A percentile compares a stretch with the other conserved stretches of the same genome.
Evolutionary conservation across 208 protist genomes (phyloP).

Genomic region (Trichomonas gallinae): DNA sequence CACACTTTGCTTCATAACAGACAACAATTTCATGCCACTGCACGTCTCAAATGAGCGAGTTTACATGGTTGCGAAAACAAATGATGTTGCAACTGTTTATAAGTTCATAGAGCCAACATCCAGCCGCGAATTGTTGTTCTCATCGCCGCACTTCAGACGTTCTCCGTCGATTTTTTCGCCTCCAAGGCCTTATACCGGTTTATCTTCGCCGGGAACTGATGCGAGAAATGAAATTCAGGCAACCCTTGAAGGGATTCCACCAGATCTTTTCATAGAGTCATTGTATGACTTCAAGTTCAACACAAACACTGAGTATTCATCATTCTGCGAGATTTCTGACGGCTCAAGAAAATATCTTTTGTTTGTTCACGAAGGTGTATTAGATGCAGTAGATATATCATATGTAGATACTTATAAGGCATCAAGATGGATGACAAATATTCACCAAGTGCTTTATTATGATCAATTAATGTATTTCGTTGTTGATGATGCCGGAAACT

Average conservation of each 20-base stretch:
- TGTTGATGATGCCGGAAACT: not conserved
- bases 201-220: not conserved
- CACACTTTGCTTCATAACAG: not conserved
- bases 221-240: not conserved
- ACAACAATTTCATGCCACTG: not conserved
- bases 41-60: not conserved
- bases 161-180: slow-evolving; percentile 4
- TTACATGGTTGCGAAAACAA: not conserved
- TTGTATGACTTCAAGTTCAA: not conserved
- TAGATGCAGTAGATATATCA: not conserved
- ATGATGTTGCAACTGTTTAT: not conserved
- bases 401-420: not conserved
- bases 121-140: not conserved
- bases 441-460: not conserved
- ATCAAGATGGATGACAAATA: not conserved
- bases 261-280: not conserved
- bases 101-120: not conserved
- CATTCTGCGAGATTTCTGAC: not conserved
- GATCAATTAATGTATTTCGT: not conserved
- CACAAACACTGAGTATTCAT: not conserved
- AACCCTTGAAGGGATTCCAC: slow-evolving; percentile 15
- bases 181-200: not conserved
- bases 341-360: not conserved
- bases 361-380: not conserved
- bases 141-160: not conserved